phyloP scores from a whole-genome alignment of 2,329 filamentous ascomycete genomes.

The Alternaria longipes region DNA sequence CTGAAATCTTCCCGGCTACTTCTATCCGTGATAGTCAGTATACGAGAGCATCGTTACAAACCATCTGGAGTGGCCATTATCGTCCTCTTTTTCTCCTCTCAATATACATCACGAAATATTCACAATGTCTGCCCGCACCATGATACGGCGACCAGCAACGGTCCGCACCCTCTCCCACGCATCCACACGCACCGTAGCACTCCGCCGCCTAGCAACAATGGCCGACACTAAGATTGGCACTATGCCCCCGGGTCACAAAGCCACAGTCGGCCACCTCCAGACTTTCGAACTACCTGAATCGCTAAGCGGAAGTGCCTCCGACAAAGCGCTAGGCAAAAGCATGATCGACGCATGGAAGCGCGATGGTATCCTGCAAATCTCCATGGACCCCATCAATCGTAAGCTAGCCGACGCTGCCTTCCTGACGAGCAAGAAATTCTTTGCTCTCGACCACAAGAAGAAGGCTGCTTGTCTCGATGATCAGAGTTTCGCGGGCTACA shows the following conservation, averaged over 20 bases:
- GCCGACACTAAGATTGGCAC: background rate
- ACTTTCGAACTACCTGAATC: constrained; percentile 16
- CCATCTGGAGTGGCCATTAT: background rate
- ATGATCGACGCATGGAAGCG: constrained; percentile 20
- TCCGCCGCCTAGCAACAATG: constrained; percentile 5
- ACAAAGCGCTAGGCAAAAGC: constrained; percentile 16
- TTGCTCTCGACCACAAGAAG: constrained; percentile 22
- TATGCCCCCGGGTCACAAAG: constrained; percentile 15
- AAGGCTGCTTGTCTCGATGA: constrained; percentile 58
- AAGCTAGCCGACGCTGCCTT: constrained; percentile 18
- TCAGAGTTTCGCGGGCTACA: constrained; percentile 60
- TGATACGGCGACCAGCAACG: constrained; percentile 3
- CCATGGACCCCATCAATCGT: constrained; percentile 20
- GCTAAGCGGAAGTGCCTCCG: constrained; percentile 11
- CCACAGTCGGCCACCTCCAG: constrained; percentile 11
- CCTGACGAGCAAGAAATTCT: constrained; percentile 18
- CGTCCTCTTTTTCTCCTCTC: background rate
- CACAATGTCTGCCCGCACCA: constrained; percentile 9
- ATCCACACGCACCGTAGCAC: background rate
- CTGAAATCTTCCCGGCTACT: too few species aligned
- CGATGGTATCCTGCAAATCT: constrained; percentile 18
- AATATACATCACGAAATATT: background rate
- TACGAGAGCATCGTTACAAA: background rate
- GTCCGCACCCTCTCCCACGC: background rate
- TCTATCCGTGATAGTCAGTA: background rate